A percentile compares a stretch with the other conserved stretches of the same genome.
Conservation (phyloP, 1,139 yeast species). For the Martiniozyma asiatica region DNA sequence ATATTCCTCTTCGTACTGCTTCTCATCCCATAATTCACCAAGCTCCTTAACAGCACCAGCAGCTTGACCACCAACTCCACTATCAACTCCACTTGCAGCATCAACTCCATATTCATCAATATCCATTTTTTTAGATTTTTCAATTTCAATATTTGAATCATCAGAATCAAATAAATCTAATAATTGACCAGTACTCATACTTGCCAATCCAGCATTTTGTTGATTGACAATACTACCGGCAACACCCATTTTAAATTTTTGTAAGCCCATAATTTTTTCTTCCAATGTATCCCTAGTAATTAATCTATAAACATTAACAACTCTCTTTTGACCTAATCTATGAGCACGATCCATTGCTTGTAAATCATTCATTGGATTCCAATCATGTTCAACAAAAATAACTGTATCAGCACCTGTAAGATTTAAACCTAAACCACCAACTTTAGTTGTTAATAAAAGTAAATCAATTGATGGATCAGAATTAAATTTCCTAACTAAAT, state of each 20-base stretch:
- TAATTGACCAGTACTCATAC: slow-evolving; percentile 95
- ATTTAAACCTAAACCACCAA: slow-evolving; percentile 95
- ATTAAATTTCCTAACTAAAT: slow-evolving; percentile 83
- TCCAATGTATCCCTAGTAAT: slow-evolving; percentile 89
- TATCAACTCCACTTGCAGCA: slow-evolving; percentile 29
- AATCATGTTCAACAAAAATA: slow-evolving; percentile 95
- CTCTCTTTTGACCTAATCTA: slow-evolving; percentile 89
- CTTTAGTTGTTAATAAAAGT: slow-evolving; percentile 83
- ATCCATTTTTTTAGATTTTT: slow-evolving; percentile 9
- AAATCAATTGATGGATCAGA: slow-evolving; percentile 97
- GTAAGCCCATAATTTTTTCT: slow-evolving; percentile 97
- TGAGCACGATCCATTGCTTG: slow-evolving; percentile 99
- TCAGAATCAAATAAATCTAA: slow-evolving; percentile 79
- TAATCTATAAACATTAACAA: slow-evolving; percentile 70
- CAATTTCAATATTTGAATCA: slow-evolving; percentile 14
- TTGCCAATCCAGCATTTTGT: slow-evolving; percentile 85
- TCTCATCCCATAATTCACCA: slow-evolving; percentile 94
- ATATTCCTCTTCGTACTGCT: slow-evolving; percentile 93
- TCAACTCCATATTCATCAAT: slow-evolving; percentile 14
- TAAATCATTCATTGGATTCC: slow-evolving; percentile 99
- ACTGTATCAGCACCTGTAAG: slow-evolving; percentile 98
- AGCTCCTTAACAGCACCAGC: slow-evolving; percentile 74
- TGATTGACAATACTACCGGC: slow-evolving; percentile 95
- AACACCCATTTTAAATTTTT: slow-evolving; percentile 92
- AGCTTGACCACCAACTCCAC: slow-evolving; percentile 50